These are phyloP conservation scores for Mimosa pudica DNA, from an alignment of 306 rosid genomes.

Conservation along the genomic window DNA sequence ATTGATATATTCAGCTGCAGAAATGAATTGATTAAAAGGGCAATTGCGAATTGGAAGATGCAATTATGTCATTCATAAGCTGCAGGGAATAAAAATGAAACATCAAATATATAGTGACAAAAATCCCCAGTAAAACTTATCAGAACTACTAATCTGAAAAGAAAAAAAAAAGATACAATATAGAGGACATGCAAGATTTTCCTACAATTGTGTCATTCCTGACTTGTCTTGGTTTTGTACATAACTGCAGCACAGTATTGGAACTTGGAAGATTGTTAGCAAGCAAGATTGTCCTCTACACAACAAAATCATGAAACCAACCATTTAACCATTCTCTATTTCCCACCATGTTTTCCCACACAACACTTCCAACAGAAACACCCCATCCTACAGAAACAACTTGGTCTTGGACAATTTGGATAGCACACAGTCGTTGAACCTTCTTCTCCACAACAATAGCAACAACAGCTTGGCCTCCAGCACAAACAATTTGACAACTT, in stretches of 20 bases:
- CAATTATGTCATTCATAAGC: conserved; percentile 30
- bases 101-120: conserved; percentile 35
- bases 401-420: conserved; percentile 42
- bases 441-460: conserved; percentile 36
- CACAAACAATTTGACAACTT: conserved; percentile 34
- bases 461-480: conserved; percentile 51
- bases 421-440: conserved; percentile 47
- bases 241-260: conserved; percentile 56
- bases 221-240: conserved; percentile 45
- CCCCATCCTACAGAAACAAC: conserved; percentile 41
- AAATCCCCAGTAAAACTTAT: conserved; percentile 15
- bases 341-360: conserved; percentile 47
- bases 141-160: conserved; percentile 18
- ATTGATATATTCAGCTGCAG: not conserved
- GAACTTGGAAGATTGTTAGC: conserved; percentile 41
- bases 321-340: conserved; percentile 48
- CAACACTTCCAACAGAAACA: conserved; percentile 67
- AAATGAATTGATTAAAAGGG: not conserved
- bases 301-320: conserved; percentile 35
- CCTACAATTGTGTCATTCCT: conserved; percentile 38
- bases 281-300: conserved; percentile 56
- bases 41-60: conserved; percentile 12
- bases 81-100: conserved; percentile 27
- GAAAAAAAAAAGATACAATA: not conserved
- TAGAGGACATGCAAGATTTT: conserved; percentile 30